Conservation (phyloP, 2,329 filamentous ascomycete species). For the Rugonectria rugulosa region DNA sequence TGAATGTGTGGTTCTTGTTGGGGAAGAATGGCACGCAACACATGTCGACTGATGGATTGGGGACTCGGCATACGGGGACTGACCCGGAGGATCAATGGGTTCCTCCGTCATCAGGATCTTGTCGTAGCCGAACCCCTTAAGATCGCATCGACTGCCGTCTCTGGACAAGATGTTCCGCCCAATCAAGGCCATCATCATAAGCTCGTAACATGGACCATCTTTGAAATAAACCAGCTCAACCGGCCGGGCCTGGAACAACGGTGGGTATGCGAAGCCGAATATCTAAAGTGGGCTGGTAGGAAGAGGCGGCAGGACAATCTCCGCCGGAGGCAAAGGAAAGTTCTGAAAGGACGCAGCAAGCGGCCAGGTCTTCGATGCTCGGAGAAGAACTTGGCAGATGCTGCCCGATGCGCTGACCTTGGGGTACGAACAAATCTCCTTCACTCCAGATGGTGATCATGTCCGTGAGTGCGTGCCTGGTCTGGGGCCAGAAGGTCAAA, state of each 20-base stretch:
- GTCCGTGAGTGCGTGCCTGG: constrained; percentile 1
- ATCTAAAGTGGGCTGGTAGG: neutral
- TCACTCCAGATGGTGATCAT: neutral
- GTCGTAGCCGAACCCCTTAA: neutral
- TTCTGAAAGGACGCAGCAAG: neutral
- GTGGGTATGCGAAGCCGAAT: neutral
- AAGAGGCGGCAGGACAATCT: neutral
- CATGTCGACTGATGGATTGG: too few relatives aligned
- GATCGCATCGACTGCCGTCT: constrained; percentile 1
- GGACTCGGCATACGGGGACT: too few relatives aligned
- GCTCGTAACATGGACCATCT: neutral
- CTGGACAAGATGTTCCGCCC: neutral
- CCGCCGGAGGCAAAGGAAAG: neutral
- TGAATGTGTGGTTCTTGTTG: too few relatives aligned
- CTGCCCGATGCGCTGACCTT: constrained; percentile 8
- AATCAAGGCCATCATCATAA: neutral
- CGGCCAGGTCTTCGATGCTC: neutral
- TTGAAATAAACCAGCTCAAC: neutral
- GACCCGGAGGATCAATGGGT: neutral
- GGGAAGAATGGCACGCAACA: too few relatives aligned
- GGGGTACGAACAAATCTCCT: neutral
- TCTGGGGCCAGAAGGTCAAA: neutral
- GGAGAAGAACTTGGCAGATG: constrained; percentile 5
- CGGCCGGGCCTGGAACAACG: neutral
- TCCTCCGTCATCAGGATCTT: neutral